Percentiles rank a stretch among this genome's conserved stretches.
These are phyloP conservation scores for Pythium brachiatum DNA, from an alignment of 352 stramenopile species.

Conservation along the genomic window DNA sequence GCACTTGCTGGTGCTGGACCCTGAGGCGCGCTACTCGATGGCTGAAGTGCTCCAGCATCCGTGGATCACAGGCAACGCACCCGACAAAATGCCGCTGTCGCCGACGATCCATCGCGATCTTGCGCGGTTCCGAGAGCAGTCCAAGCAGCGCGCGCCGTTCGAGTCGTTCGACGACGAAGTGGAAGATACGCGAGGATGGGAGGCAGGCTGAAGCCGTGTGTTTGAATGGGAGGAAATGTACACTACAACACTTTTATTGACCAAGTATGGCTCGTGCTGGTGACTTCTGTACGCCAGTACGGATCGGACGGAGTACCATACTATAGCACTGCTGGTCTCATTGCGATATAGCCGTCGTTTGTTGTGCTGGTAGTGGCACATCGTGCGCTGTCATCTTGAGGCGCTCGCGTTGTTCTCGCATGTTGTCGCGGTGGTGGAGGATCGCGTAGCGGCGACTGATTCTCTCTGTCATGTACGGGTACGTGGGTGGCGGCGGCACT, in stretches of 20 bases:
- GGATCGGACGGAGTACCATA: no score
- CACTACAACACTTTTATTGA: no score
- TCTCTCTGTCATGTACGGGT: neutral
- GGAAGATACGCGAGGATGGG: neutral
- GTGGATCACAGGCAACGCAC: slow-evolving; percentile 44
- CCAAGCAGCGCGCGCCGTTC: slow-evolving; percentile 34
- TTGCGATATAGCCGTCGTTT: no score
- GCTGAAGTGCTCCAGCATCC: slow-evolving; percentile 62
- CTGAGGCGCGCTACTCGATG: slow-evolving; percentile 62
- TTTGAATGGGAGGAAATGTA: no score
- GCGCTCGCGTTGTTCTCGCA: neutral
- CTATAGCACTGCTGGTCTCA: no score
- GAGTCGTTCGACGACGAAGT: slow-evolving; percentile 28
- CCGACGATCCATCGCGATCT: slow-evolving; percentile 70
- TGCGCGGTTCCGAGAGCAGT: slow-evolving; percentile 53
- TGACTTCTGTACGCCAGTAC: no score
- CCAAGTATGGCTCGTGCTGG: no score
- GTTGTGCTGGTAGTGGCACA: no score
- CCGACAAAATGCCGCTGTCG: slow-evolving; percentile 43
- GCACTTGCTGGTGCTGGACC: slow-evolving; percentile 76
- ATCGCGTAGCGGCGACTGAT: neutral
- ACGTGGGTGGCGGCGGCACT: neutral
- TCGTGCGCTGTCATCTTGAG: neutral
- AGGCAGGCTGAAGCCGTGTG: slow-evolving; percentile 4
- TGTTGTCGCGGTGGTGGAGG: slow-evolving; percentile 1